A percentile compares a stretch with the other conserved stretches of the same genome.
Evolutionary conservation across 805 yeast genomes (phyloP).

Genomic region (Cephaloascus fragrans): DNA sequence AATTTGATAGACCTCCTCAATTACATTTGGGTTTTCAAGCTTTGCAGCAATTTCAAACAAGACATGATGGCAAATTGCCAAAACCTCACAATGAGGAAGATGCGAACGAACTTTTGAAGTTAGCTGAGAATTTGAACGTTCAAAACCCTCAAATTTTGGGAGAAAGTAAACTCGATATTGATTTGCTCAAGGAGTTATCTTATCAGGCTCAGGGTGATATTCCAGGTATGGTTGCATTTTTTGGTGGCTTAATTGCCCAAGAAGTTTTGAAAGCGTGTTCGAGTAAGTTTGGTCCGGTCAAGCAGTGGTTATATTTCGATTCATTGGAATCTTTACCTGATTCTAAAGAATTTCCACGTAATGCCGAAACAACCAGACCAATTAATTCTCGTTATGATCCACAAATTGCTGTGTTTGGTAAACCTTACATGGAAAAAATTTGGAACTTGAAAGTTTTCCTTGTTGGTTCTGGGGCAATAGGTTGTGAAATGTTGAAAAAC

Average conservation of each 20-base stretch:
- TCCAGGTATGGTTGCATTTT: conserved; percentile 81
- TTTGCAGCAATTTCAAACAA: conserved; percentile 59
- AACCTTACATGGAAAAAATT: conserved; percentile 60
- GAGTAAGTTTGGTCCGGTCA: conserved; percentile 89
- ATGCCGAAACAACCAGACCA: conserved; percentile 65
- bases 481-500: conserved; percentile 96
- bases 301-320: conserved; percentile 89
- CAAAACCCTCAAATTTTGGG: conserved; percentile 51
- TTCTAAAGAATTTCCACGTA: conserved; percentile 45
- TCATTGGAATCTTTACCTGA: conserved; percentile 86
- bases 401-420: conserved; percentile 93
- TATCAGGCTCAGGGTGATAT: conserved; percentile 87
- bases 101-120: conserved; percentile 52
- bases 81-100: conserved; percentile 68
- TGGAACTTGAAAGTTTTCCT: conserved; percentile 77
- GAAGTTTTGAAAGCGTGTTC: conserved; percentile 93
- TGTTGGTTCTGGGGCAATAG: conserved; percentile 98
- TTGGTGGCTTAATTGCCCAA: conserved; percentile 93
- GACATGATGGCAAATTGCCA: conserved; percentile 61
- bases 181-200: conserved; percentile 61
- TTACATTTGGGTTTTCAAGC: conserved; percentile 91
- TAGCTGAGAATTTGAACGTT: conserved; percentile 49
- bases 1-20: conserved; percentile 86
- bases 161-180: conserved; percentile 43
- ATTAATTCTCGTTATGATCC: conserved; percentile 78